Base-by-base conservation (phyloP, 1,284 basidiomycete species). In the Ustilago loliicola region DNA sequence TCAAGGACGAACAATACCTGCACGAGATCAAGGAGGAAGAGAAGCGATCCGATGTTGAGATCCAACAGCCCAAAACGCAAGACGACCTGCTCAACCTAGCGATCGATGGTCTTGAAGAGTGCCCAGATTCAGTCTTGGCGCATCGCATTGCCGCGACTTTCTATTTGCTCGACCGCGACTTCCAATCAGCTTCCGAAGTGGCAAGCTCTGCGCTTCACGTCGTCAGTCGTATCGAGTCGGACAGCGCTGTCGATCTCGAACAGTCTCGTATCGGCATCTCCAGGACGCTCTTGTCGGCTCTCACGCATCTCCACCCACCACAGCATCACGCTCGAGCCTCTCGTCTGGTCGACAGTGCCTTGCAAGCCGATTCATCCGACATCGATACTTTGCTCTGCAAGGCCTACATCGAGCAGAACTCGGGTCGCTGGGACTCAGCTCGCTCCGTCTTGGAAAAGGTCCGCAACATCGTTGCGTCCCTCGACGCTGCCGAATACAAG, bases 291-390 rank as follows among this genome's bases (percentile, higher is more conserved):
- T 91, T 91, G 0, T 91, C 90, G 0, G 92, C 93, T 3, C 89
- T 97, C 19, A 93, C 95, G 1, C 92, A 97, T 78, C 89, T 93
- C 61, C 94, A 91, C 86, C 91, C 96, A 11, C 96, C 96, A 0
- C 95, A 95, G 82, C 92, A 98, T 81, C 96, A 99, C 85, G 81
- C 88, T 15, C 91, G 92, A 51, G 96, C 96, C 1, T 88, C 92
- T 32, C 88, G 90, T 15, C 89, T 96, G 7, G 88, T 96, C 29
- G 90, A 93, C 38, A 90, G 91, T 2, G 89, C 96, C 5, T 89
- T 98, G 5, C 80, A 88, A 1, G 57, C 89, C 53, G 90, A 92
- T 45, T 90, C 92, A 0, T 84, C 89, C 51, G 92, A 95, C 80
- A 87, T 91, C 3, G 86, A 90, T 15, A 91, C 91, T 23, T 88